phyloP scores from a whole-genome alignment of 2,329 filamentous ascomycete genomes.

The Cadophora luteo-olivacea region DNA sequence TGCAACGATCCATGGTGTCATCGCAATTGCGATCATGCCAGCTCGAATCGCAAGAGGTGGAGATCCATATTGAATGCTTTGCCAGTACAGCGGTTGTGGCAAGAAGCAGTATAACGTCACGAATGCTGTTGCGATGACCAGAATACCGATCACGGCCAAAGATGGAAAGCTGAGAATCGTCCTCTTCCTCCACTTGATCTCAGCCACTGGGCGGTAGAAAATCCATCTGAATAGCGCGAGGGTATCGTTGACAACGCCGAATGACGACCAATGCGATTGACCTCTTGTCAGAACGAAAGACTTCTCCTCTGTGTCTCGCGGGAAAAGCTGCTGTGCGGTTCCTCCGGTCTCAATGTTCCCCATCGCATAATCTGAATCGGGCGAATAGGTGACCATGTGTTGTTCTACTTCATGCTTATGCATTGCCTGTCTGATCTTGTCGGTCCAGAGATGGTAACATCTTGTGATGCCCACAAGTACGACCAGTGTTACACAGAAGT shows the following conservation, averaged over 20 bases:
- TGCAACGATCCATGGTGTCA: conserved; percentile 92
- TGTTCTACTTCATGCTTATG: conserved; percentile 83
- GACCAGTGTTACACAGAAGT: conserved; percentile 79
- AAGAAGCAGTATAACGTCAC: conserved; percentile 84
- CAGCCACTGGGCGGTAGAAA: conserved; percentile 86
- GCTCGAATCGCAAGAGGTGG: conserved; percentile 86
- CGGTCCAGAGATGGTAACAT: conserved; percentile 89
- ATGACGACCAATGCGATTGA: conserved; percentile 76
- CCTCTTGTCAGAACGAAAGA: conserved; percentile 60
- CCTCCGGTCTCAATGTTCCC: conserved; percentile 61
- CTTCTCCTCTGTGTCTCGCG: conserved; percentile 64
- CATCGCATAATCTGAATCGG: conserved; percentile 66
- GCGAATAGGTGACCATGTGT: conserved; percentile 62
- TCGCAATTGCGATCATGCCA: conserved; percentile 89
- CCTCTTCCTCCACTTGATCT: conserved; percentile 70
- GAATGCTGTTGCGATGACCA: conserved; percentile 72
- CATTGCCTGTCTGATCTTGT: conserved; percentile 88
- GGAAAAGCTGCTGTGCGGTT: conserved; percentile 71
- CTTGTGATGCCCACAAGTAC: conserved; percentile 71
- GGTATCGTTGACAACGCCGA: conserved; percentile 76
- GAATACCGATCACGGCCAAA: conserved; percentile 72
- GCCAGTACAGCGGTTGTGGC: conserved; percentile 87
- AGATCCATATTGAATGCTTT: conserved; percentile 85
- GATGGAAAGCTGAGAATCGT: conserved; percentile 79
- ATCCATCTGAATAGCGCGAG: conserved; percentile 86